Conservation (phyloP, 805 yeast species). For the Lipomyces kockii region DNA sequence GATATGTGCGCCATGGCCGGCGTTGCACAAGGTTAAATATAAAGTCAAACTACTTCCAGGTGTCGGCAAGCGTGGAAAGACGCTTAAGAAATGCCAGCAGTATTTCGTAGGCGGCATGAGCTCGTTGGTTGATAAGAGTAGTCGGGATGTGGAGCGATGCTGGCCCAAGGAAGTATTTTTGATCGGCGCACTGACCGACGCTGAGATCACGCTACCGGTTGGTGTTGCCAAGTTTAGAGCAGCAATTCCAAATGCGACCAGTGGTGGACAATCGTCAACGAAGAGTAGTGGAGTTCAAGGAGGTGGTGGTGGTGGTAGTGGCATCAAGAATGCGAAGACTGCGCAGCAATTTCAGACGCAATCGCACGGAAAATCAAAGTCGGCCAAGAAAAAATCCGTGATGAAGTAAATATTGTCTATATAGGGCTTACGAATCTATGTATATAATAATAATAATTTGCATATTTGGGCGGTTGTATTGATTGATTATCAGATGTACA, state of each 20-base stretch:
- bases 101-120: conserved; percentile 57
- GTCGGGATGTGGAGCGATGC: conserved; percentile 57
- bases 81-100: conserved; percentile 68
- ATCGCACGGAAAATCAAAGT: background rate
- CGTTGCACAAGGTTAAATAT: conserved; percentile 73
- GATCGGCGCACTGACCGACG: conserved; percentile 60
- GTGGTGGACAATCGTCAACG: background rate
- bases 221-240: conserved; percentile 66
- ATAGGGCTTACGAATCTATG: background rate
- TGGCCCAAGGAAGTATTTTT: conserved; percentile 73
- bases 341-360: background rate
- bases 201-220: conserved; percentile 67
- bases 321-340: background rate
- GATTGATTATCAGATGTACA: background rate
- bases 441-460: background rate
- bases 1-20: conserved; percentile 90
- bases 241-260: conserved; percentile 24
- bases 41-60: conserved; percentile 83
- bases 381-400: background rate
- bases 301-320: background rate
- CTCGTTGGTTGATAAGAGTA: conserved; percentile 47
- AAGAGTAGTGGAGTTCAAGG: background rate
- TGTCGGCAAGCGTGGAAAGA: conserved; percentile 83
- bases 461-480: background rate
- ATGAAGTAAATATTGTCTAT: background rate